Conservation (phyloP, 805 yeast species). For the Cyberlindnera sargentensis region DNA sequence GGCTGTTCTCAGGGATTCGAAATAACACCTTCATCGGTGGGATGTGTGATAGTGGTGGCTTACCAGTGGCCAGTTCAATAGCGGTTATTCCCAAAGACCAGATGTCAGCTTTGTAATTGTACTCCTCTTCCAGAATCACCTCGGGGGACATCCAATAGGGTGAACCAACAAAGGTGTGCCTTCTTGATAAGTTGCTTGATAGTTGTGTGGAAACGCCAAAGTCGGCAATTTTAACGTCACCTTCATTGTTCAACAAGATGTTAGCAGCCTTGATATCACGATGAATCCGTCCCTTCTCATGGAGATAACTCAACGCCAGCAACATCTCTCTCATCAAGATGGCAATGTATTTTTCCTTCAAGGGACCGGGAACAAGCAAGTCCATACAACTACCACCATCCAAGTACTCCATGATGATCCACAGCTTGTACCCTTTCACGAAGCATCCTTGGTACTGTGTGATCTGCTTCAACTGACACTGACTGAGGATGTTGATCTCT, state of each 20-base stretch:
- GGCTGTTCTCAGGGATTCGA: constrained; percentile 51
- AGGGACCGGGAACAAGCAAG: constrained; percentile 75
- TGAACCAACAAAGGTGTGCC: constrained; percentile 68
- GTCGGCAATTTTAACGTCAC: constrained; percentile 85
- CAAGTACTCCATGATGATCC: constrained; percentile 97
- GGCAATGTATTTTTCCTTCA: constrained; percentile 76
- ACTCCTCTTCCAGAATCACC: constrained; percentile 83
- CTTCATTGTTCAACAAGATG: constrained; percentile 59
- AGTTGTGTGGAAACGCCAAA: constrained; percentile 91
- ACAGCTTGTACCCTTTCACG: constrained; percentile 73
- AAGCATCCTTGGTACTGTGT: constrained; percentile 88
- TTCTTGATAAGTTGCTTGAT: constrained; percentile 56
- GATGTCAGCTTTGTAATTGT: constrained; percentile 86
- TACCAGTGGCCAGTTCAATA: constrained; percentile 91
- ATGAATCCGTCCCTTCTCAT: constrained; percentile 77
- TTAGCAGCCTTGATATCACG: constrained; percentile 94
- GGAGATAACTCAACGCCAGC: constrained; percentile 62
- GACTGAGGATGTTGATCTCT: constrained; percentile 80
- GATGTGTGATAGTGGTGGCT: constrained; percentile 91
- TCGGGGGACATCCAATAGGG: constrained; percentile 99
- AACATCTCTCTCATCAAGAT: constrained; percentile 76
- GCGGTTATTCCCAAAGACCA: constrained; percentile 97
- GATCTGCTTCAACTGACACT: constrained; percentile 73
- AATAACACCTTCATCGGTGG: constrained; percentile 34
- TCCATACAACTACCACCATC: constrained; percentile 88